A percentile compares a stretch with the other conserved stretches of the same genome.
Conservation (phyloP, 257 asterid species). For the Ajuga chamaepitys region DNA sequence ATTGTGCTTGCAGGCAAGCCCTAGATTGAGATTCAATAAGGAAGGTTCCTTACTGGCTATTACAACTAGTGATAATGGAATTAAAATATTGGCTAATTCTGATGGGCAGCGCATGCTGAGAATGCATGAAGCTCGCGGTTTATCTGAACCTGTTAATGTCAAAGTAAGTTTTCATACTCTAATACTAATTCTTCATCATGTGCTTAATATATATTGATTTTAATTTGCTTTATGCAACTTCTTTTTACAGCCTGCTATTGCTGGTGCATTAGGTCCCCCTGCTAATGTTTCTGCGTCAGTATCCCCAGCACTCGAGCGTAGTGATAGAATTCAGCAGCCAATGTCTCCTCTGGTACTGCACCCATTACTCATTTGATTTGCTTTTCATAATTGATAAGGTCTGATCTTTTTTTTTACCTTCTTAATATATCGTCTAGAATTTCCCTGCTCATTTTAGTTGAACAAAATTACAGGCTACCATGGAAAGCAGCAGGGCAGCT, state of each 20-base stretch:
- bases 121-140: slow-evolving; percentile 76
- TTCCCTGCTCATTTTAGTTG: slow-evolving; percentile 19
- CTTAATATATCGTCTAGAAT: neutral
- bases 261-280: slow-evolving; percentile 67
- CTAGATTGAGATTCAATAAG: slow-evolving; percentile 84
- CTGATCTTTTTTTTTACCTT: neutral
- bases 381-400: neutral
- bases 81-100: slow-evolving; percentile 75
- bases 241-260: slow-evolving; percentile 58
- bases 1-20: slow-evolving; percentile 65
- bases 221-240: neutral
- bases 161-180: slow-evolving; percentile 38
- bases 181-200: neutral
- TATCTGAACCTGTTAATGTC: slow-evolving; percentile 64
- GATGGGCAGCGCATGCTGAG: slow-evolving; percentile 91
- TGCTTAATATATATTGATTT: neutral
- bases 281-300: slow-evolving; percentile 50
- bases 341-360: slow-evolving; percentile 70
- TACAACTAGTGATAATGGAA: slow-evolving; percentile 89
- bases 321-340: slow-evolving; percentile 70
- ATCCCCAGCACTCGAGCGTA: slow-evolving; percentile 65
- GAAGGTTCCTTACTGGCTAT: slow-evolving; percentile 93
- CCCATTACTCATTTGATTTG: slow-evolving; percentile 1
- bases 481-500: slow-evolving; percentile 70
- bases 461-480: slow-evolving; percentile 47